Conservation (phyloP, 306 rosid species). For the Castanospermum australe region DNA sequence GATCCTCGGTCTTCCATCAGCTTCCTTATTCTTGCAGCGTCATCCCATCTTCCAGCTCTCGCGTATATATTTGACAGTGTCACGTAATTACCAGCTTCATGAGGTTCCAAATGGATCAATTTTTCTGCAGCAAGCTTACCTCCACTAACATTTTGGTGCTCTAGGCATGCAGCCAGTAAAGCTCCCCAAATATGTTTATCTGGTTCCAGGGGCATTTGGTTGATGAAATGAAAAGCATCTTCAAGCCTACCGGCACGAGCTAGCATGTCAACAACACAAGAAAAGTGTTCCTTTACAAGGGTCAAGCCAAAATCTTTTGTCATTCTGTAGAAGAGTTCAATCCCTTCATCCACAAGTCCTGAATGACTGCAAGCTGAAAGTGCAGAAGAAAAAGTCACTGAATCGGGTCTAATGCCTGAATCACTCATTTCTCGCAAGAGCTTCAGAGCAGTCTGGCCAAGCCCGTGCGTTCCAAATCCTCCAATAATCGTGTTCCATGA, state of each 20-base stretch:
- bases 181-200: conserved; percentile 56
- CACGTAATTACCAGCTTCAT: conserved; percentile 43
- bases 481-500: conserved; percentile 55
- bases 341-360: conserved; percentile 52
- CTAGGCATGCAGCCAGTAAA: conserved; percentile 50
- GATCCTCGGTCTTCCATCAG: conserved; percentile 44
- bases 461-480: conserved; percentile 53
- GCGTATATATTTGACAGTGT: conserved; percentile 51
- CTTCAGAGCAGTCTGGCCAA: conserved; percentile 39
- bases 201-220: conserved; percentile 38
- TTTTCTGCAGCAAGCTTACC: conserved; percentile 47
- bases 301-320: conserved; percentile 34
- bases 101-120: conserved; percentile 44
- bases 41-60: conserved; percentile 52
- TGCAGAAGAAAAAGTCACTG: conserved; percentile 46
- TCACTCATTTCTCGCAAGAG: conserved; percentile 44
- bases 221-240: conserved; percentile 47
- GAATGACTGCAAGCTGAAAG: conserved; percentile 58
- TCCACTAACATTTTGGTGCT: conserved; percentile 42
- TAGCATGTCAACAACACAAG: conserved; percentile 53
- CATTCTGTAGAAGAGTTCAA: conserved; percentile 45
- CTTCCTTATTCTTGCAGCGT: conserved; percentile 36
- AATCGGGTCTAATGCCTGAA: conserved; percentile 31
- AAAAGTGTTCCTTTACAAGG: conserved; percentile 45
- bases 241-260: conserved; percentile 44